These are phyloP conservation scores for Hortiboletus flavorubellus DNA, from an alignment of 768 basidiomycete species.

Conservation along the genomic window DNA sequence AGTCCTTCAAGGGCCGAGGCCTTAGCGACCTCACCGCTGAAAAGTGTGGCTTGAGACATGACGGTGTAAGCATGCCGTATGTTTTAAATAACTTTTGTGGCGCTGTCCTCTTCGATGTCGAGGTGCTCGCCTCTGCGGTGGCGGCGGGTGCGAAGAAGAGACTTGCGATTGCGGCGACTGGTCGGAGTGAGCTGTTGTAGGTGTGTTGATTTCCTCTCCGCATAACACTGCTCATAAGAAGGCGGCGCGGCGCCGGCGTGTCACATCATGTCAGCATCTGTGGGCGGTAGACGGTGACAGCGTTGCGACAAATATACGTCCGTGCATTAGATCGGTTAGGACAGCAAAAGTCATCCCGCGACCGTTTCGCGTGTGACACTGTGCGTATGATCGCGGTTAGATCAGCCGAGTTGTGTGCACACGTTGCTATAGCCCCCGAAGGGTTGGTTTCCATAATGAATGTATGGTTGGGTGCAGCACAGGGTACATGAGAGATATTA, in stretches of 20 bases:
- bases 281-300: neutral
- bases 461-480: neutral
- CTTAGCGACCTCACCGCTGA: neutral
- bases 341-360: neutral
- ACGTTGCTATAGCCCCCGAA: neutral
- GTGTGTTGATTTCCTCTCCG: constrained; percentile 4
- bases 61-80: constrained; percentile 7
- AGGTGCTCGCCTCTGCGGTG: constrained; percentile 18
- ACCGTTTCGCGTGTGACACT: neutral
- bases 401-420: neutral
- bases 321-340: neutral
- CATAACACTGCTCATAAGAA: neutral
- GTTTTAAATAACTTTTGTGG: constrained; percentile 7
- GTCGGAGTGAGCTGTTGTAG: neutral
- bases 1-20: neutral
- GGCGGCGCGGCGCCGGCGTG: neutral
- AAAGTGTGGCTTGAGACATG: constrained; percentile 4
- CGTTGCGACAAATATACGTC: neutral
- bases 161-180: neutral
- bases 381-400: neutral
- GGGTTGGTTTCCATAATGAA: constrained; percentile 4
- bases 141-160: constrained; percentile 24
- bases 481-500: neutral
- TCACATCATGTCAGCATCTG: neutral
- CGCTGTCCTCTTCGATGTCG: constrained; percentile 1